Evolutionary conservation across 106 monocot species (phyloP).

Genomic region (Narthecium ossifragum): DNA sequence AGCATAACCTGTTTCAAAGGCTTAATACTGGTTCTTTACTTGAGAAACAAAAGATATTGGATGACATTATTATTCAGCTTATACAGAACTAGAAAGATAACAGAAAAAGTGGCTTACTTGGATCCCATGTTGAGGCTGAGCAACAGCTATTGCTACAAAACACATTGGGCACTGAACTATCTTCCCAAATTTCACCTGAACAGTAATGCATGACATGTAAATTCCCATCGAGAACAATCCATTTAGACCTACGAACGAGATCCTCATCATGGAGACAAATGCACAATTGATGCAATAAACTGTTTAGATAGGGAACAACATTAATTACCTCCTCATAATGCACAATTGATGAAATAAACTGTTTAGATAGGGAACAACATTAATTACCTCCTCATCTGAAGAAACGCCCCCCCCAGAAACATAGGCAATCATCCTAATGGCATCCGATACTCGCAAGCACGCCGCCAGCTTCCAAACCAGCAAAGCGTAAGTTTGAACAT

Average conservation of each 20-base stretch:
- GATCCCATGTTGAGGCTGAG: constrained; percentile 80
- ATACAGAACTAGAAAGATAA: too few relatives aligned
- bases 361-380: too few relatives aligned
- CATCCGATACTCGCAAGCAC: constrained; percentile 72
- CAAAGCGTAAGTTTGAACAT: constrained; percentile 53
- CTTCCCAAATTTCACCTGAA: constrained; percentile 75
- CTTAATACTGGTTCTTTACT: too few relatives aligned
- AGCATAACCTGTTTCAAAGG: too few relatives aligned
- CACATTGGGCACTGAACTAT: constrained; percentile 72
- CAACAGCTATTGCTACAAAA: constrained; percentile 77
- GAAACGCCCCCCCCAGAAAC: constrained; percentile 56
- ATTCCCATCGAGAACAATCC: background rate
- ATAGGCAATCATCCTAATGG: constrained; percentile 48
- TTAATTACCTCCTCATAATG: constrained; percentile 64
- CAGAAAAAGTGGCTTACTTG: too few relatives aligned
- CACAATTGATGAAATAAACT: too few relatives aligned
- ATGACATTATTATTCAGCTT: too few relatives aligned
- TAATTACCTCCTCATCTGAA: constrained; percentile 55
- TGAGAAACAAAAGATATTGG: too few relatives aligned
- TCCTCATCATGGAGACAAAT: too few relatives aligned
- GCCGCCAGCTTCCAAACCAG: constrained; percentile 61
- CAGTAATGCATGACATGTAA: background rate
- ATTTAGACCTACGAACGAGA: too few relatives aligned
- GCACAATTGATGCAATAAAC: too few relatives aligned
- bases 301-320: too few relatives aligned